A percentile compares a stretch with the other conserved stretches of the same genome.
phyloP scores from a whole-genome alignment of 768 basidiomycete genomes.

The Tulasnella sp. region DNA sequence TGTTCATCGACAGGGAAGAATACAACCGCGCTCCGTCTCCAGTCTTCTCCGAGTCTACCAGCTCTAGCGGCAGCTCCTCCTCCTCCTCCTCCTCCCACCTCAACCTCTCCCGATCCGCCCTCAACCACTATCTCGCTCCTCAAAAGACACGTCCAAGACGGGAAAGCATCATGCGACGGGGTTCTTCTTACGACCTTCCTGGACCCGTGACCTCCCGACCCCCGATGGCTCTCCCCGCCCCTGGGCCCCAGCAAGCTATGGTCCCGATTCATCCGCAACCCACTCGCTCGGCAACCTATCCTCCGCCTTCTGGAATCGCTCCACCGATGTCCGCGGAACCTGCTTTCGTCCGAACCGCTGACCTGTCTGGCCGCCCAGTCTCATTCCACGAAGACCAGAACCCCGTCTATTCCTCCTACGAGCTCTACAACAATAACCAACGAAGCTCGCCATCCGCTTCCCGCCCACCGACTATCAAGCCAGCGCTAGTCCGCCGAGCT shows the following conservation, averaged over 20 bases:
- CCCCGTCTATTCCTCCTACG: conserved; percentile 31
- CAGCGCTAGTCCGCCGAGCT: conserved; percentile 12
- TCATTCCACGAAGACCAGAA: conserved; percentile 21
- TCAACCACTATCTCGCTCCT: conserved; percentile 32
- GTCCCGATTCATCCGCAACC: conserved; percentile 23
- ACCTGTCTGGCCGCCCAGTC: conserved; percentile 18
- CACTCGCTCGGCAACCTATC: conserved; percentile 19
- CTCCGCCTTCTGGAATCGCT: not conserved
- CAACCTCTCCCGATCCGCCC: conserved; percentile 29
- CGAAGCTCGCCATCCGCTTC: conserved; percentile 19
- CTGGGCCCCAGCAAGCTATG: conserved; percentile 18
- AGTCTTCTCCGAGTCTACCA: conserved; percentile 30
- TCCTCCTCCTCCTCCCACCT: conserved; percentile 31
- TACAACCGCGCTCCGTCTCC: conserved; percentile 23
- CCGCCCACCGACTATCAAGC: conserved; percentile 8
- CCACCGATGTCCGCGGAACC: conserved; percentile 4
- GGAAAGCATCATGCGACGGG: conserved; percentile 3
- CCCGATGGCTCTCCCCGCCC: conserved; percentile 16
- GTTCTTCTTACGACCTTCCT: conserved; percentile 12
- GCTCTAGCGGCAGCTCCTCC: conserved; percentile 30
- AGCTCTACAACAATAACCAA: conserved; percentile 29
- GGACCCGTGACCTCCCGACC: conserved; percentile 16
- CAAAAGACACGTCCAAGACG: conserved; percentile 9
- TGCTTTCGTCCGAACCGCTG: conserved; percentile 25
- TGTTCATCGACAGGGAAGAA: conserved; percentile 9